A percentile compares a stretch with the other conserved stretches of the same genome.
phyloP scores from a whole-genome alignment of 1,284 basidiomycete species.

The Exobasidium rhododendri region DNA sequence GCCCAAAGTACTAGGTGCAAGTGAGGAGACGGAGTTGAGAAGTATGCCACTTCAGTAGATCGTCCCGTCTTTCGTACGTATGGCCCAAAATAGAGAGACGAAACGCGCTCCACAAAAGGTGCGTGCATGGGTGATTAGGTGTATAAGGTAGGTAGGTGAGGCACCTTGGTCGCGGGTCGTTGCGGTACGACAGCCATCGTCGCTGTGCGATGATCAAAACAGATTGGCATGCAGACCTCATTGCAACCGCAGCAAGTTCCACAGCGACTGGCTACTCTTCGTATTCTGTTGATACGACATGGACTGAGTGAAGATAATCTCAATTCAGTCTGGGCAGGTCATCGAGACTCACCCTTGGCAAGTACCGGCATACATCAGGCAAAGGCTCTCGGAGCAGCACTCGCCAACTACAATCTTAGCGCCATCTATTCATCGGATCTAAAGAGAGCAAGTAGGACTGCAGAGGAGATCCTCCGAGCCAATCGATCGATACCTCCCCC shows the following conservation, averaged over 20 bases:
- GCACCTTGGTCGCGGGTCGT: too few relatives aligned
- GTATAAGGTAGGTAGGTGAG: too few relatives aligned
- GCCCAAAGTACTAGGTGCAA: neutral
- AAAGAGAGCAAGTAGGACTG: slow-evolving; percentile 71
- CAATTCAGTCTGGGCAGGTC: slow-evolving; percentile 70
- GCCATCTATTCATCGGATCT: slow-evolving; percentile 77
- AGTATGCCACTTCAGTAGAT: too few relatives aligned
- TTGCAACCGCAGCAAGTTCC: neutral
- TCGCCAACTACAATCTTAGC: slow-evolving; percentile 63
- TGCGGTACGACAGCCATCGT: neutral
- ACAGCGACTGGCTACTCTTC: slow-evolving; percentile 22
- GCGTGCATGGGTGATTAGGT: neutral
- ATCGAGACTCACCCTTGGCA: slow-evolving; percentile 75
- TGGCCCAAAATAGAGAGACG: too few relatives aligned
- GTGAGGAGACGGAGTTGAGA: too few relatives aligned
- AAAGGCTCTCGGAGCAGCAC: slow-evolving; percentile 67
- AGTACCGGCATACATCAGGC: slow-evolving; percentile 86
- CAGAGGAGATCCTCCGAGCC: slow-evolving; percentile 61
- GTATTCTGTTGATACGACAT: slow-evolving; percentile 39
- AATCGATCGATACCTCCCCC: slow-evolving; percentile 61
- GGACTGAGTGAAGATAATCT: slow-evolving; percentile 55
- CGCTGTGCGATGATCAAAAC: neutral
- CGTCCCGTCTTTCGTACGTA: too few relatives aligned
- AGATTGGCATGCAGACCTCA: neutral
- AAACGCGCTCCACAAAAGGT: neutral